These are phyloP conservation scores for Galerina sulciceps DNA, from an alignment of 768 basidiomycete genomes.

Conservation along the genomic window DNA sequence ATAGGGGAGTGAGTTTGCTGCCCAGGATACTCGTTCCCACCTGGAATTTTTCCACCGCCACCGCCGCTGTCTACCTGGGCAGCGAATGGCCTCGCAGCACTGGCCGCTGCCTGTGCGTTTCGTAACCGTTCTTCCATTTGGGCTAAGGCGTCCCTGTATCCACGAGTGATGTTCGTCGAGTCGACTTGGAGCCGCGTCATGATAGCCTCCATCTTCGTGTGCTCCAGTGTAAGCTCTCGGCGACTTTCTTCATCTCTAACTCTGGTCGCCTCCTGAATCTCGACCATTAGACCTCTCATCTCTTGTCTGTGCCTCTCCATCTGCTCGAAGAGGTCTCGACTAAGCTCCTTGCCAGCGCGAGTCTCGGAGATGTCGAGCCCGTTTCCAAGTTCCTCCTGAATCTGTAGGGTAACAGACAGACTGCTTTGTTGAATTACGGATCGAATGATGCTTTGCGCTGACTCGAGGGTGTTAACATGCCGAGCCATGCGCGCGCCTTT, in stretches of 20 bases:
- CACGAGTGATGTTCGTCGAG: conserved; percentile 16
- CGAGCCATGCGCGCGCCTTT: conserved; percentile 51
- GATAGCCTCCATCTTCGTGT: conserved; percentile 12
- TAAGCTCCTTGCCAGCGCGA: conserved; percentile 55
- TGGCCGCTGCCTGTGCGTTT: conserved; percentile 13
- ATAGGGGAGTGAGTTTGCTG: conserved; percentile 20
- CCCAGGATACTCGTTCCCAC: conserved; percentile 5
- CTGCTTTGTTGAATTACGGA: conserved; percentile 39
- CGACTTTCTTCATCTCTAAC: conserved; percentile 24
- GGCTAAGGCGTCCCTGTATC: conserved; percentile 17
- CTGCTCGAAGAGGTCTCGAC: conserved; percentile 51
- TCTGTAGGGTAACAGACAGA: conserved; percentile 45
- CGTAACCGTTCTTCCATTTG: conserved; percentile 22
- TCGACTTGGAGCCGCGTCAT: conserved; percentile 21
- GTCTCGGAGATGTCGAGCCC: conserved; percentile 54
- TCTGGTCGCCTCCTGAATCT: conserved; percentile 41
- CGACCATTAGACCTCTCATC: conserved; percentile 45
- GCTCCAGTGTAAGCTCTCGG: conserved; percentile 18
- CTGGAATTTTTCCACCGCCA: neutral
- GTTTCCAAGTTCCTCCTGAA: conserved; percentile 59
- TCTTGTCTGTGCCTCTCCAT: conserved; percentile 51
- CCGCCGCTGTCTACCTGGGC: neutral
- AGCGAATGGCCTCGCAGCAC: neutral
- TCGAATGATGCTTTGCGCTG: conserved; percentile 46
- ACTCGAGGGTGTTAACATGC: conserved; percentile 42